phyloP scores from a whole-genome alignment of 306 rosid species.

The Quercus parvula region DNA sequence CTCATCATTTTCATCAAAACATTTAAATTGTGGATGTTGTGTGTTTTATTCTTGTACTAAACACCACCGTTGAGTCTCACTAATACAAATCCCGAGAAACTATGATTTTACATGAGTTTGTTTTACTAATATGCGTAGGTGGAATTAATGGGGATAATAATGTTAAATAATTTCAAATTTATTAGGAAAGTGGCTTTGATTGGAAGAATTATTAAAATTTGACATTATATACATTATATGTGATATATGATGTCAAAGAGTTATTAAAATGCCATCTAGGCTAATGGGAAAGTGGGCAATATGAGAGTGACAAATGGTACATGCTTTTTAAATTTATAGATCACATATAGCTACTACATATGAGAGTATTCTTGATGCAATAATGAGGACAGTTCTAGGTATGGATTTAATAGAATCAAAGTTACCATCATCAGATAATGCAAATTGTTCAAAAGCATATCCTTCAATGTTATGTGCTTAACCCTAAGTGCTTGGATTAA shows the following conservation, averaged over 20 bases:
- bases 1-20: no score
- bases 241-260: no score
- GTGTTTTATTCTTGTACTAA: no score
- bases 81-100: no score
- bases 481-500: background rate
- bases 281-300: background rate
- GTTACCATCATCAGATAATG: background rate
- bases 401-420: background rate
- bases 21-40: no score
- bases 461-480: background rate
- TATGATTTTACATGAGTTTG: no score
- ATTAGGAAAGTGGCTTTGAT: background rate
- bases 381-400: background rate
- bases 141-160: background rate
- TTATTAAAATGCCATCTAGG: no score
- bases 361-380: background rate
- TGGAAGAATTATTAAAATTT: background rate
- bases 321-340: background rate
- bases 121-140: no score
- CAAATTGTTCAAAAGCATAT: background rate
- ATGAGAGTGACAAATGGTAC: background rate
- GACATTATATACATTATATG: background rate
- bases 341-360: background rate
- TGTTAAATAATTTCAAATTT: background rate
- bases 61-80: no score